phyloP scores from a whole-genome alignment of 345 rosid species.

The Leavenworthia alabamica region DNA sequence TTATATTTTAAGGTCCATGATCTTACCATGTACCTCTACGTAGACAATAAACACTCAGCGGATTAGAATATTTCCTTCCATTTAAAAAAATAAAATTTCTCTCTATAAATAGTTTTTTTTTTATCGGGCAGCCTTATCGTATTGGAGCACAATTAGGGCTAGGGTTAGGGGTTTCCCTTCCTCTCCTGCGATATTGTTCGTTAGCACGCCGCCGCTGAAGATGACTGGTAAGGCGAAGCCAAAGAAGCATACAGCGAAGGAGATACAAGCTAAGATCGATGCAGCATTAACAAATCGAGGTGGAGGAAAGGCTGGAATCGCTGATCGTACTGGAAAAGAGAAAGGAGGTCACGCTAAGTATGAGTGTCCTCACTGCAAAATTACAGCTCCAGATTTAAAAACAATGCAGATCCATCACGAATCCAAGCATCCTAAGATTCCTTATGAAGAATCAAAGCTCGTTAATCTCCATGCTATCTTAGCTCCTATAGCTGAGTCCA shows the following conservation, averaged over 20 bases:
- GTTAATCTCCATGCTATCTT: slow-evolving; percentile 47
- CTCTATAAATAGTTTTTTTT: neutral
- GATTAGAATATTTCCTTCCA: slow-evolving; percentile 9
- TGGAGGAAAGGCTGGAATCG: slow-evolving; percentile 82
- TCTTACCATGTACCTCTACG: slow-evolving; percentile 15
- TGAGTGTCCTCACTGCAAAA: slow-evolving; percentile 87
- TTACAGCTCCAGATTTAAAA: slow-evolving; percentile 66
- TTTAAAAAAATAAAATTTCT: neutral
- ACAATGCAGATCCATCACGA: slow-evolving; percentile 96
- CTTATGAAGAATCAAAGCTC: slow-evolving; percentile 61
- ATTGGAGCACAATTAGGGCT: slow-evolving; percentile 12
- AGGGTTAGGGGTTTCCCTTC: slow-evolving; percentile 26
- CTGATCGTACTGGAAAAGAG: slow-evolving; percentile 57
- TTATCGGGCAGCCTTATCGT: no score
- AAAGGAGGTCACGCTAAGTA: slow-evolving; percentile 92
- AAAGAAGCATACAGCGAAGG: slow-evolving; percentile 99
- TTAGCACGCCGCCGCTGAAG: slow-evolving; percentile 14
- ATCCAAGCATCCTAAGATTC: slow-evolving; percentile 73
- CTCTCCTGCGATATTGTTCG: neutral
- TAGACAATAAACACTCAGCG: neutral
- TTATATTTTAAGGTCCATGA: slow-evolving; percentile 1
- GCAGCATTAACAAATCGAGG: slow-evolving; percentile 90
- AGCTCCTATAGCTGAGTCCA: slow-evolving; percentile 18
- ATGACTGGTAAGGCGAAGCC: slow-evolving; percentile 99
- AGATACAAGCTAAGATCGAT: slow-evolving; percentile 74